These are phyloP conservation scores for Calendula officinalis DNA, from an alignment of 129 eudicot genomes.

Conservation along the genomic window DNA sequence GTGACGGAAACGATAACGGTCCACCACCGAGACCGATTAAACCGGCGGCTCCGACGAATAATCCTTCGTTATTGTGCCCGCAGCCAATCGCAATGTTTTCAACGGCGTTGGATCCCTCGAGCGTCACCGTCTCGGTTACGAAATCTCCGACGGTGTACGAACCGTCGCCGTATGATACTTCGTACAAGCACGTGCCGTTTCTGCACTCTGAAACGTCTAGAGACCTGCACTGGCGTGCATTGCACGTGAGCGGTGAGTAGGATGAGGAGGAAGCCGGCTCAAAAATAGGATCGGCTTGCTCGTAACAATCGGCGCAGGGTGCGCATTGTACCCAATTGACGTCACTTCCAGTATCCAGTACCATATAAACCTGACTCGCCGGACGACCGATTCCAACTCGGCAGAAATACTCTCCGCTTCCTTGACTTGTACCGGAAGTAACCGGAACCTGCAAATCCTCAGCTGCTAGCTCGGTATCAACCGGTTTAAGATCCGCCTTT, in stretches of 20 bases:
- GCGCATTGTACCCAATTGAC: slow-evolving; percentile 94
- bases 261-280: slow-evolving; percentile 66
- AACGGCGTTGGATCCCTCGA: slow-evolving; percentile 43
- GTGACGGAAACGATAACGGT: slow-evolving; percentile 67
- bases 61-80: slow-evolving; percentile 85
- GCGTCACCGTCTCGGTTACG: slow-evolving; percentile 66
- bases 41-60: slow-evolving; percentile 91
- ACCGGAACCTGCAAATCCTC: slow-evolving; percentile 58
- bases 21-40: slow-evolving; percentile 97
- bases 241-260: slow-evolving; percentile 59
- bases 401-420: slow-evolving; percentile 94
- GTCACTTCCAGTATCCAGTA: slow-evolving; percentile 93
- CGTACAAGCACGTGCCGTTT: slow-evolving; percentile 70
- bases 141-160: slow-evolving; percentile 92
- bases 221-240: slow-evolving; percentile 52
- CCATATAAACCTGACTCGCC: slow-evolving; percentile 64
- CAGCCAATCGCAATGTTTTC: slow-evolving; percentile 76
- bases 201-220: slow-evolving; percentile 84
- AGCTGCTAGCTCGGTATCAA: slow-evolving; percentile 32
- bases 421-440: slow-evolving; percentile 77
- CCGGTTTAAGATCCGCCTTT: slow-evolving; percentile 56
- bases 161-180: slow-evolving; percentile 94
- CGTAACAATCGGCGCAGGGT: slow-evolving; percentile 90
- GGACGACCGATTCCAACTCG: slow-evolving; percentile 88
- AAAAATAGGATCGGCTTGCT: slow-evolving; percentile 86